Evolutionary conservation across 2,329 filamentous ascomycete genomes (phyloP).

Genomic region (Stromatinia cepivora): DNA sequence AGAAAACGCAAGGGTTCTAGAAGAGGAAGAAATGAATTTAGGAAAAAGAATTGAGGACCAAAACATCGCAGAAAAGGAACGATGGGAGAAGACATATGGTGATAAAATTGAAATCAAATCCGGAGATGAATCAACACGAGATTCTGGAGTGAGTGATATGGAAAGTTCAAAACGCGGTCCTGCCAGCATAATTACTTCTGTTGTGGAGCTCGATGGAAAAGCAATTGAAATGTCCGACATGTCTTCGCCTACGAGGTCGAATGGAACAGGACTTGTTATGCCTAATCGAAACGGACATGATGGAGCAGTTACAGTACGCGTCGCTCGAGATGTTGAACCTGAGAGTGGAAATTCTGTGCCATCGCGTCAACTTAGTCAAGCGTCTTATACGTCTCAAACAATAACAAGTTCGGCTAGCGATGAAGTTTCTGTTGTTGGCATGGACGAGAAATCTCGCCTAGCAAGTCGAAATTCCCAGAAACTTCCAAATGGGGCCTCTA

Average conservation of each 20-base stretch:
- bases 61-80: constrained; percentile 59
- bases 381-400: constrained; percentile 27
- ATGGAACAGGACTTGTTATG: constrained; percentile 46
- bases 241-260: constrained; percentile 28
- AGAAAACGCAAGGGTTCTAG: constrained; percentile 55
- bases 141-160: constrained; percentile 44
- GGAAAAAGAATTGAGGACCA: constrained; percentile 65
- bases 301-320: constrained; percentile 32
- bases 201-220: constrained; percentile 46
- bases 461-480: constrained; percentile 36
- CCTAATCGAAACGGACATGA: constrained; percentile 45
- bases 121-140: constrained; percentile 27
- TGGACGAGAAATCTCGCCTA: constrained; percentile 41
- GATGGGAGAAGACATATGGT: constrained; percentile 80
- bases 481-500: constrained; percentile 35
- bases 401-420: constrained; percentile 41
- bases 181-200: constrained; percentile 32
- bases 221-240: constrained; percentile 56
- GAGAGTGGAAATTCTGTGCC: constrained; percentile 43
- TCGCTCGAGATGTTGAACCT: constrained; percentile 41
- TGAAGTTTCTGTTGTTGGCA: constrained; percentile 37
- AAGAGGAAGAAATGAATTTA: constrained; percentile 67
- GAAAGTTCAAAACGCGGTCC: constrained; percentile 49
- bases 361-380: constrained; percentile 47
- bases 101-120: constrained; percentile 52